Conservation (phyloP, 2,329 filamentous ascomycete genomes). For the Cadophora malorum region DNA sequence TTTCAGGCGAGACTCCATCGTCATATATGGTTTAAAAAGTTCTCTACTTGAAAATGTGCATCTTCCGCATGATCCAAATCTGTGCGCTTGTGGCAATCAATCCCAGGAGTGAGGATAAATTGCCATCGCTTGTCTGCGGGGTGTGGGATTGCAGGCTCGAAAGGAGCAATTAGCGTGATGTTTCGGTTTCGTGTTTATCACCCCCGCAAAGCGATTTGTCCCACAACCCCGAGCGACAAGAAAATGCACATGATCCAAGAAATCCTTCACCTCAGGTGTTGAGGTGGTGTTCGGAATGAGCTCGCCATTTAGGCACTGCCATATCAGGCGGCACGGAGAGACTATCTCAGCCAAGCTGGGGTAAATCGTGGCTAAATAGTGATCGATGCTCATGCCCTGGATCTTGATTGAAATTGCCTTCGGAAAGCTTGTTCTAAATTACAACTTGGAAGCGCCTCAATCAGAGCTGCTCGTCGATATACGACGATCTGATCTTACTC, state of each 20-base stretch:
- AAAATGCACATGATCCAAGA: not conserved
- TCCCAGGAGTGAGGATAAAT: constrained; percentile 1
- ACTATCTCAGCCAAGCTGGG: not conserved
- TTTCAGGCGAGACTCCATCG: not conserved
- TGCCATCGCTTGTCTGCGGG: not conserved
- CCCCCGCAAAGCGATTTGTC: not conserved
- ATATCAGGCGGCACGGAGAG: constrained; percentile 9
- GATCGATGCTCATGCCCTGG: not conserved
- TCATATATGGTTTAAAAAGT: not conserved
- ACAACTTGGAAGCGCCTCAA: not conserved
- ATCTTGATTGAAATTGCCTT: constrained; percentile 3
- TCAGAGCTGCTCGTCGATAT: not conserved
- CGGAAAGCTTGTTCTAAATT: constrained; percentile 12
- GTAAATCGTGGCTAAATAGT: constrained; percentile 1
- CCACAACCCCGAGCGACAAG: constrained; percentile 10
- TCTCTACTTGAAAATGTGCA: not conserved
- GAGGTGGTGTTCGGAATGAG: not conserved
- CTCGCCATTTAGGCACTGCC: constrained; percentile 2
- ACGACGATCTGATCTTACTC: constrained; percentile 6
- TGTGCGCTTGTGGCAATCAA: constrained; percentile 13
- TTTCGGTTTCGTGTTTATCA: constrained; percentile 5
- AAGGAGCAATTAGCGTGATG: not conserved
- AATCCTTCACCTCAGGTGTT: not conserved
- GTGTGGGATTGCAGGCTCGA: constrained; percentile 15
- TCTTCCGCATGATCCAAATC: not conserved